phyloP scores from a whole-genome alignment of 306 rosid species.

The Geum urbanum region DNA sequence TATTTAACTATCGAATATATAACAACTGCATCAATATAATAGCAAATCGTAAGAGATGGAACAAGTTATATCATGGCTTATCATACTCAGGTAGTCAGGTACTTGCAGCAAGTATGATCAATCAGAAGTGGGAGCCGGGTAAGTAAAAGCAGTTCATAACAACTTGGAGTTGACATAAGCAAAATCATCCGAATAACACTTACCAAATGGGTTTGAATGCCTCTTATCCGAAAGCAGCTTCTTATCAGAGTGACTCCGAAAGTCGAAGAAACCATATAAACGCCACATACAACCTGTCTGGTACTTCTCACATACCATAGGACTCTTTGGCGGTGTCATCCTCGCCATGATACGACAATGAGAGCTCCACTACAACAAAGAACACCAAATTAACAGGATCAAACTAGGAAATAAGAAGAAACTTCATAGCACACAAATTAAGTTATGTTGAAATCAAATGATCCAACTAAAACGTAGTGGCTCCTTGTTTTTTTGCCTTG shows the following conservation, averaged over 20 bases:
- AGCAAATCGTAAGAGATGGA: not conserved
- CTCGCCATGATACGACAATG: conserved; percentile 41
- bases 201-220: conserved; percentile 39
- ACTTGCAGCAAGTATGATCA: not conserved
- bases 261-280: conserved; percentile 49
- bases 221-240: conserved; percentile 38
- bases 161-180: not conserved
- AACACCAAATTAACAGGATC: conserved; percentile 10
- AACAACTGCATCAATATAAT: not conserved
- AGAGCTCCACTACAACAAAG: conserved; percentile 14
- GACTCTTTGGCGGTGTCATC: conserved; percentile 43
- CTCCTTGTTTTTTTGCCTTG: not conserved
- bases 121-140: not conserved
- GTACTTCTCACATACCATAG: conserved; percentile 38
- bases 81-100: not conserved
- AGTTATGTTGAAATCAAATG: not conserved
- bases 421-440: not conserved
- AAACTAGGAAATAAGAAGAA: not conserved
- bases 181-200: conserved; percentile 2
- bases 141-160: conserved; percentile 3
- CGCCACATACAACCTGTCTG: conserved; percentile 52
- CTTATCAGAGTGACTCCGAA: conserved; percentile 36
- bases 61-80: not conserved
- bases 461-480: not conserved
- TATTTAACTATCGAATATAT: not conserved